Percentiles rank a stretch among this genome's conserved stretches.
Evolutionary conservation across 2,329 filamentous ascomycete species (phyloP).

Genomic region (Fusarium oligoseptatum): DNA sequence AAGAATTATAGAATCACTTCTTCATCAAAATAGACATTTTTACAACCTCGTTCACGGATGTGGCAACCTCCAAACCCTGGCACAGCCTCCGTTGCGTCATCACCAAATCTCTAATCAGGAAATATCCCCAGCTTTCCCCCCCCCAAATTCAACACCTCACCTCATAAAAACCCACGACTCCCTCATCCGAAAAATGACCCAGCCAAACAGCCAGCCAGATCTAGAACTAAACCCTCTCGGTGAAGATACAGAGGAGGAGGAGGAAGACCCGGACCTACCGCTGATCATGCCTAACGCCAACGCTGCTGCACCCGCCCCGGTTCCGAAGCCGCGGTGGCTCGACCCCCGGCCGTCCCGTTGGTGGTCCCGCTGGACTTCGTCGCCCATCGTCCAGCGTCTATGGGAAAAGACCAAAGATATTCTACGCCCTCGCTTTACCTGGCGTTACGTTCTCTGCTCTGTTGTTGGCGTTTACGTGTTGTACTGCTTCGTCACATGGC

Average conservation of each 20-base stretch:
- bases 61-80: neutral
- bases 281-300: constrained; percentile 26
- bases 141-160: neutral
- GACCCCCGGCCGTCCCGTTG: constrained; percentile 29
- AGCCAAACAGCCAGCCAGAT: constrained; percentile 12
- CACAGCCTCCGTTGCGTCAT: constrained; percentile 1
- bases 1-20: neutral
- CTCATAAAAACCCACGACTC: neutral
- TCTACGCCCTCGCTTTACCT: constrained; percentile 51
- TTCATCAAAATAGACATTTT: neutral
- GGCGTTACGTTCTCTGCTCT: constrained; percentile 51
- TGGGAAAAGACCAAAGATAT: constrained; percentile 17
- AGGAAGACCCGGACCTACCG: constrained; percentile 28
- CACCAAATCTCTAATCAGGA: constrained; percentile 3
- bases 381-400: constrained; percentile 24
- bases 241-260: constrained; percentile 11
- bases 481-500: constrained; percentile 55
- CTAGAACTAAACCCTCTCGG: constrained; percentile 31
- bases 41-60: neutral
- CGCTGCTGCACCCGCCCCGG: neutral
- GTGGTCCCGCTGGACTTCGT: constrained; percentile 22
- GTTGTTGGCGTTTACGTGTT: constrained; percentile 52
- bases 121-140: neutral
- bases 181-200: constrained; percentile 22
- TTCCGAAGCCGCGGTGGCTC: constrained; percentile 43